These are phyloP conservation scores for Trifolium pratense DNA, from an alignment of 306 rosid species.

Conservation along the genomic window DNA sequence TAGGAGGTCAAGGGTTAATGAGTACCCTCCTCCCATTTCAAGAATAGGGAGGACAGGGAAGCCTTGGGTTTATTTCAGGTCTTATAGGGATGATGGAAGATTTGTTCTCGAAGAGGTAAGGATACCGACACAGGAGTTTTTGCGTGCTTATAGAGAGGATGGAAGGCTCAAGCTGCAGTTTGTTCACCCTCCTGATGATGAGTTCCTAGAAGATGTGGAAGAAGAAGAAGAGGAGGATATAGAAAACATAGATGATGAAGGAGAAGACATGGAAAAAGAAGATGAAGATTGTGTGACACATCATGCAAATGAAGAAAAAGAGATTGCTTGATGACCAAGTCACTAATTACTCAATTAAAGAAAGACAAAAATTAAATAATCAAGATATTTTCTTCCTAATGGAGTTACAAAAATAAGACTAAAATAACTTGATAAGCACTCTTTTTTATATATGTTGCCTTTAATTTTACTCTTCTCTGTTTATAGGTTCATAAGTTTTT, in stretches of 20 bases:
- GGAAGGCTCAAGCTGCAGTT: conserved; percentile 84
- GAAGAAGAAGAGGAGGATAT: conserved; percentile 33
- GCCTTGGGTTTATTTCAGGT: conserved; percentile 77
- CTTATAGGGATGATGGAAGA: conserved; percentile 77
- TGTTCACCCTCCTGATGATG: conserved; percentile 61
- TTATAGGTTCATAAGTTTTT: neutral
- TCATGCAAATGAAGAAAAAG: conserved; percentile 37
- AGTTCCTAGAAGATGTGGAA: conserved; percentile 45
- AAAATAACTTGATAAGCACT: neutral
- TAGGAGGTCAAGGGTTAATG: conserved; percentile 51
- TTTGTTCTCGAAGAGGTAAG: conserved; percentile 80
- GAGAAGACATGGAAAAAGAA: conserved; percentile 37
- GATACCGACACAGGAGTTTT: conserved; percentile 68
- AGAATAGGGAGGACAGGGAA: conserved; percentile 74
- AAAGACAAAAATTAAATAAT: conserved; percentile 9
- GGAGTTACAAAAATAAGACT: neutral
- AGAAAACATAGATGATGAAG: conserved; percentile 13
- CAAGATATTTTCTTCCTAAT: neutral
- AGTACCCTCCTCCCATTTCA: conserved; percentile 94
- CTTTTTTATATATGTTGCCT: conserved; percentile 18
- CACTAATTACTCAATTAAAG: conserved; percentile 16
- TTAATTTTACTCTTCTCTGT: neutral
- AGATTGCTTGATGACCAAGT: conserved; percentile 35
- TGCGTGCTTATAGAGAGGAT: conserved; percentile 83
- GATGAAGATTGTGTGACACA: conserved; percentile 20